These are phyloP conservation scores for Coelastrella sp. DNA, from an alignment of 139 green algal species.

Conservation along the genomic window DNA sequence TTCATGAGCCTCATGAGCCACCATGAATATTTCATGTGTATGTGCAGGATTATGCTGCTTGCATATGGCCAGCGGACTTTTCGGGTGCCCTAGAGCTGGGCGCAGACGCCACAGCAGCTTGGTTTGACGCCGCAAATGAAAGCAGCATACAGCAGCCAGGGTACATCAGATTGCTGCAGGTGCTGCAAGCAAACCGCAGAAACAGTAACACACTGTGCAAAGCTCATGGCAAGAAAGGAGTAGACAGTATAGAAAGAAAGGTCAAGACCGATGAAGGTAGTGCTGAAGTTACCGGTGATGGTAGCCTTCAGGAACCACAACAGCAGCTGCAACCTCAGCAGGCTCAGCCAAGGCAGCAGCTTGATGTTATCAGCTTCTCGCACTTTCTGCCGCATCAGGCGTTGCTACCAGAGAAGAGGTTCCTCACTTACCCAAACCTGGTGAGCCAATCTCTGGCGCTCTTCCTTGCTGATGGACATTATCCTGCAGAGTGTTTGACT, in stretches of 20 bases:
- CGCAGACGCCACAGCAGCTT: conserved; percentile 46
- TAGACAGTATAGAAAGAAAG: too few species aligned
- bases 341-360: too few species aligned
- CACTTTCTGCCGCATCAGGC: conserved; percentile 81
- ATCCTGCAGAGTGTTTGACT: too few species aligned
- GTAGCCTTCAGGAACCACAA: background rate
- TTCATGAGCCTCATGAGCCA: too few species aligned
- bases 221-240: too few species aligned
- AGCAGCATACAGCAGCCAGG: conserved; percentile 27
- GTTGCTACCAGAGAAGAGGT: conserved; percentile 88
- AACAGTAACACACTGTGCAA: too few species aligned
- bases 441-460: conserved; percentile 18
- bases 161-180: conserved; percentile 10
- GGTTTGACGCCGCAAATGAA: conserved; percentile 65
- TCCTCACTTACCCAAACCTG: conserved; percentile 82
- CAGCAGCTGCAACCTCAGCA: too few species aligned
- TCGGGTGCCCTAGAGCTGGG: conserved; percentile 38
- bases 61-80: conserved; percentile 53
- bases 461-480: too few species aligned
- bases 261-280: too few species aligned
- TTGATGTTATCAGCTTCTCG: conserved; percentile 71
- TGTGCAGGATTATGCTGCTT: conserved; percentile 61
- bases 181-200: background rate
- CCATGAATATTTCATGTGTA: background rate
- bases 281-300: background rate